Conservation (phyloP, 2,329 filamentous ascomycete genomes). For the Colletotrichum zoysiae region DNA sequence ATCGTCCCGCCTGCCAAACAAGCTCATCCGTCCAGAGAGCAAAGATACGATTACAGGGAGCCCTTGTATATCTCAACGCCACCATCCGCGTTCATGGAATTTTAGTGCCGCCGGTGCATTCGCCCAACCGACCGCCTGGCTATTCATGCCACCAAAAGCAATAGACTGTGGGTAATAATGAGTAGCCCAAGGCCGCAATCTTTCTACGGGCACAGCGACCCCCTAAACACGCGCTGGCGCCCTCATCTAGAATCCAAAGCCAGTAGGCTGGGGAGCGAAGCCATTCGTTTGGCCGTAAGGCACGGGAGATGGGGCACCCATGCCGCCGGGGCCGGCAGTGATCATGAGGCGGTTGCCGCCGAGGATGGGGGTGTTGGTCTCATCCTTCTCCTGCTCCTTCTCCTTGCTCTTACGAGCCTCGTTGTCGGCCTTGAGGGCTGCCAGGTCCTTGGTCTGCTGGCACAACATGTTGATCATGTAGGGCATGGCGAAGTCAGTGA, state of each 20-base stretch:
- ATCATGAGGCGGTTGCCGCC: slow-evolving; percentile 93
- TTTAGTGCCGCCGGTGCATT: slow-evolving; percentile 18
- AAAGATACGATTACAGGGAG: slow-evolving; percentile 44
- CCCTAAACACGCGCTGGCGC: slow-evolving; percentile 32
- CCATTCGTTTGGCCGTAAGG: slow-evolving; percentile 87
- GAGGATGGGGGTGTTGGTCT: slow-evolving; percentile 94
- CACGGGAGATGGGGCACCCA: slow-evolving; percentile 67
- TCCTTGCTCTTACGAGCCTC: slow-evolving; percentile 90
- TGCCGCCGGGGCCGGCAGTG: slow-evolving; percentile 82
- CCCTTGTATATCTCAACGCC: slow-evolving; percentile 41
- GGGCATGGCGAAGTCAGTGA: slow-evolving; percentile 98
- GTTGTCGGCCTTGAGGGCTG: slow-evolving; percentile 91
- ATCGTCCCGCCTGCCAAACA: slow-evolving; percentile 34
- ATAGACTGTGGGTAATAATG: slow-evolving; percentile 12
- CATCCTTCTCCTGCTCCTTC: slow-evolving; percentile 80
- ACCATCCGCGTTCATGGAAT: slow-evolving; percentile 38
- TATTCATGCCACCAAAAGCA: slow-evolving; percentile 12
- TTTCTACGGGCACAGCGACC: slow-evolving; percentile 18
- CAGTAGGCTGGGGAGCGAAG: slow-evolving; percentile 89
- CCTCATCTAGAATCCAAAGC: slow-evolving; percentile 70
- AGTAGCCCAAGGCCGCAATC: slow-evolving; percentile 10
- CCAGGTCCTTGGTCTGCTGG: slow-evolving; percentile 89
- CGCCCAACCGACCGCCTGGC: slow-evolving; percentile 9
- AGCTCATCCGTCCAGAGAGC: slow-evolving; percentile 39
- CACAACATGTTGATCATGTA: slow-evolving; percentile 99